Percentiles rank a stretch among this genome's conserved stretches.
Conservation (phyloP, 495 filamentous ascomycete species). For the Elaphomyces granulatus region DNA sequence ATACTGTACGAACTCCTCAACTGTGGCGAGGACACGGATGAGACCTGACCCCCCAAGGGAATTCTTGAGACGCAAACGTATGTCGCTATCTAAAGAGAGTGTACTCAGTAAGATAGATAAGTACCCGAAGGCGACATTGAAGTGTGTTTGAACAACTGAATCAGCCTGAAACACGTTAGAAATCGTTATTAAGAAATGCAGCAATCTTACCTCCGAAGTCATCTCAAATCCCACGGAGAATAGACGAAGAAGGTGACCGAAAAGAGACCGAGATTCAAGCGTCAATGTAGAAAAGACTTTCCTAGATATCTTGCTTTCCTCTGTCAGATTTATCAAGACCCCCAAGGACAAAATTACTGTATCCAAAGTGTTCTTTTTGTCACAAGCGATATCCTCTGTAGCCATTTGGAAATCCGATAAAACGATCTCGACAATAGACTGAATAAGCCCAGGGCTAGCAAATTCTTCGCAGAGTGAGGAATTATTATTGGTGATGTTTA, state of each 20-base stretch:
- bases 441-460: constrained; percentile 40
- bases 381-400: constrained; percentile 28
- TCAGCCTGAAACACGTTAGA: constrained; percentile 43
- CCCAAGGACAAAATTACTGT: constrained; percentile 67
- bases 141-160: constrained; percentile 67
- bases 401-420: constrained; percentile 25
- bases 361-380: constrained; percentile 41
- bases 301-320: constrained; percentile 48
- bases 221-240: constrained; percentile 27
- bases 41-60: constrained; percentile 46
- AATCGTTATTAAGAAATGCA: constrained; percentile 5
- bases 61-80: constrained; percentile 33
- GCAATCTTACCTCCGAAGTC: constrained; percentile 31
- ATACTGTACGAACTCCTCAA: constrained; percentile 72
- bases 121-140: constrained; percentile 84
- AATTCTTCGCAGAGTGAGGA: constrained; percentile 50
- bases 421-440: constrained; percentile 38
- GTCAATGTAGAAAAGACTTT: constrained; percentile 19
- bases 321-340: constrained; percentile 77
- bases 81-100: constrained; percentile 47
- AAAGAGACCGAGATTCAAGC: constrained; percentile 14
- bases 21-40: constrained; percentile 50
- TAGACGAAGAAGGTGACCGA: constrained; percentile 30
- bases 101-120: constrained; percentile 73
- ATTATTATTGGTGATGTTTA: constrained; percentile 84